phyloP scores from a whole-genome alignment of 768 basidiomycete species.

The Mycena crocata region DNA sequence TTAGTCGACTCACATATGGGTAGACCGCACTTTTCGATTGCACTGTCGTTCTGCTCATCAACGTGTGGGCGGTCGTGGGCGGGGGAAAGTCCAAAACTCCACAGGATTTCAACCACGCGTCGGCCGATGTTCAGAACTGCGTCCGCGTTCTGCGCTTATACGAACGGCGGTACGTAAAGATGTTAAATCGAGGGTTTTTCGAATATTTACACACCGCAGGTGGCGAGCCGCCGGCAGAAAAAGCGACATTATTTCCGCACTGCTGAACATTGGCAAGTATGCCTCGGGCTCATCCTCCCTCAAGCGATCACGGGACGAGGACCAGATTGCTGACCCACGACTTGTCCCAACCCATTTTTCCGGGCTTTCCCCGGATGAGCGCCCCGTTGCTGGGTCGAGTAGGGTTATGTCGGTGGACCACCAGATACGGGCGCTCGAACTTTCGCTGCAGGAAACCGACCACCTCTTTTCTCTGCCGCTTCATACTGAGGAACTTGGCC shows the following conservation, averaged over 20 bases:
- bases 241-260: conserved; percentile 6
- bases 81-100: no score
- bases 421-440: conserved; percentile 3
- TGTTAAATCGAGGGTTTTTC: background rate
- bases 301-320: conserved; percentile 3
- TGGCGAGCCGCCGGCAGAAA: conserved; percentile 15
- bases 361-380: background rate
- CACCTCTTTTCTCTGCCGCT: conserved; percentile 21
- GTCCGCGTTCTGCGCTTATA: no score
- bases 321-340: no score
- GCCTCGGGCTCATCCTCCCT: background rate
- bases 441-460: background rate
- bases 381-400: background rate
- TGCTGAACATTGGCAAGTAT: conserved; percentile 8
- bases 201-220: background rate
- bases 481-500: conserved; percentile 16
- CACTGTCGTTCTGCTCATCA: no score
- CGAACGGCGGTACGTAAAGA: background rate
- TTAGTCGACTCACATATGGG: background rate
- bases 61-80: no score
- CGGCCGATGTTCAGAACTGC: no score
- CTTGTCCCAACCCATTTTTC: no score
- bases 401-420: background rate
- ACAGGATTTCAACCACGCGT: no score
- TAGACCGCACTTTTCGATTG: conserved; percentile 46